Conservation (phyloP, 2,329 filamentous ascomycete genomes). For the Berkeleyomyces rouxiae region DNA sequence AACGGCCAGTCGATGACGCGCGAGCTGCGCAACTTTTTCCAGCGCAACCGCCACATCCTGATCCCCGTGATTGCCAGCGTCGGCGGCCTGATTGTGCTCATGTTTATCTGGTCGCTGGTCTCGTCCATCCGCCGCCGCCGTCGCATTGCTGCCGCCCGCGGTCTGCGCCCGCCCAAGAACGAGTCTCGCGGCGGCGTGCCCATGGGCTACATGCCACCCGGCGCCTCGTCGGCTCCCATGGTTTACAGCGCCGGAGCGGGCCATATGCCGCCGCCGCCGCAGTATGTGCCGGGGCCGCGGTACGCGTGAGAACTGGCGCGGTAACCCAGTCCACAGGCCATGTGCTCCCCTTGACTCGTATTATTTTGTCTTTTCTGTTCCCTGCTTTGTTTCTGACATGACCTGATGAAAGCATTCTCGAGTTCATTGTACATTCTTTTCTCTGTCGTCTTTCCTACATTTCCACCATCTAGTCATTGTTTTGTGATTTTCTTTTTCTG, state of each 20-base stretch:
- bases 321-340: background rate
- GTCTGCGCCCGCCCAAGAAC: background rate
- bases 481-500: background rate
- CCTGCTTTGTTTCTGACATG: background rate
- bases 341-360: no score
- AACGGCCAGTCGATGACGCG: conserved; percentile 50
- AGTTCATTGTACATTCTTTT: background rate
- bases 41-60: conserved; percentile 59
- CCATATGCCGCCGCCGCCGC: background rate
- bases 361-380: background rate
- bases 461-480: background rate
- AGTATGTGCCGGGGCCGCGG: conserved; percentile 4
- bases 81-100: conserved; percentile 54
- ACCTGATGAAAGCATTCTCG: background rate
- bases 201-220: background rate
- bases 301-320: background rate
- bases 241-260: background rate
- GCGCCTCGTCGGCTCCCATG: background rate
- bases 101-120: conserved; percentile 50
- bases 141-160: background rate
- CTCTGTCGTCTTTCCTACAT: background rate
- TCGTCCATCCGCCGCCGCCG: conserved; percentile 20
- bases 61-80: conserved; percentile 62
- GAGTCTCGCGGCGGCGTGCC: background rate
- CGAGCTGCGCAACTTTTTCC: conserved; percentile 61